Base-by-base conservation (phyloP, 2,329 filamentous ascomycete genomes). In the Cyphellophora attinorum region DNA sequence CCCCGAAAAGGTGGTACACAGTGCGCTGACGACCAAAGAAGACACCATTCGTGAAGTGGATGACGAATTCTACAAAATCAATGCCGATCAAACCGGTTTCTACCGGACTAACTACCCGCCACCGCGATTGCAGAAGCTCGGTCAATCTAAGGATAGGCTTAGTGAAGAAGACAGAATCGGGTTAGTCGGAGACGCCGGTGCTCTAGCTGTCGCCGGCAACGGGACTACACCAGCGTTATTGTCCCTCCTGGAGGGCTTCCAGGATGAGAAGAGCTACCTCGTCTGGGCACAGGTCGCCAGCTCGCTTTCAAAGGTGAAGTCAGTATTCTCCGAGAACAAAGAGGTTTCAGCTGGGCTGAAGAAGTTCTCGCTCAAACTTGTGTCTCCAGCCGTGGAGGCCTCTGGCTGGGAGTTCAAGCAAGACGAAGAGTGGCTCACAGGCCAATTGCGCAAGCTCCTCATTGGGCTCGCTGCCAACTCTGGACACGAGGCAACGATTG, bases 61-160 rank as follows among this genome's bases (percentile, higher is more conserved):
- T 40, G 66, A 93, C 38, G 75, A 85, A 46, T 95, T 94, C 58
- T 98, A 96, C 65, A 93, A 94, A 65, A 69, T 98, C 51, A 98
- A 98, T 66, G 78, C 80, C 41, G 77, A 89, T 36, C 82, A 89
- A 39, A 86, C 80, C 33, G 89, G 86, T 16, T 95, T 83, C 61
- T 96, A 93, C 64, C 76, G 88, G 41, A 91, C 89, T 31, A 94
- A 93, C 61, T 93, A 96, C 54, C 85, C 91, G 4, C 78, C 85
- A n/a, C 69, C 76, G 44, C 78, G 89, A 31, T 72, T 98, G 27
- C 74, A 74, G 25, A 85, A 85, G 61, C 76, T 98, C 15, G 82
- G 84, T 38, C 72, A 76, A 34, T 78, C 84, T 49, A 78, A 86
- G 11, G 71, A 83, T 47, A 77, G 78, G 47, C 70, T 98, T 15